These are phyloP conservation scores for Purpureocillium lavendulum DNA, from an alignment of 2,329 filamentous ascomycete species.

Conservation along the genomic window DNA sequence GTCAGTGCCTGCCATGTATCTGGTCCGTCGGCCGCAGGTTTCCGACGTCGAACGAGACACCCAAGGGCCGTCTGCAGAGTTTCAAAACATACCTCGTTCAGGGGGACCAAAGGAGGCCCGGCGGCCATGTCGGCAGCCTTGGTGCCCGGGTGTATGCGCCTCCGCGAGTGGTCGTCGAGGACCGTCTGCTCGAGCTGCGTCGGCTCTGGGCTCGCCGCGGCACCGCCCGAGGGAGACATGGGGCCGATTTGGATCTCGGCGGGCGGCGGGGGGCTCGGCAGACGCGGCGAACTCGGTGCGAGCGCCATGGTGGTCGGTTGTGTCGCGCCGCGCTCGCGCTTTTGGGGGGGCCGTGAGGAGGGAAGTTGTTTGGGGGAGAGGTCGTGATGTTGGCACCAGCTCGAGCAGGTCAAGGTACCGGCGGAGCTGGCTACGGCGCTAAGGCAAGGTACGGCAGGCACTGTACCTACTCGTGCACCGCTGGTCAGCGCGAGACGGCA, in stretches of 20 bases:
- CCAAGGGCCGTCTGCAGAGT: too few species aligned
- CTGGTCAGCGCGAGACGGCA: too few species aligned
- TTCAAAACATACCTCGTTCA: slow-evolving; percentile 70
- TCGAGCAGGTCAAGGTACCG: too few species aligned
- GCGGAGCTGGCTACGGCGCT: too few species aligned
- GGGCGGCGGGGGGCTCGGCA: slow-evolving; percentile 89
- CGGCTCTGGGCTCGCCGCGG: slow-evolving; percentile 43
- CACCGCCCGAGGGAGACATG: slow-evolving; percentile 60
- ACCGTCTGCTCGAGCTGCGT: slow-evolving; percentile 55
- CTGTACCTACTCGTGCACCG: too few species aligned
- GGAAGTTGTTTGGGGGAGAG: slow-evolving; percentile 7
- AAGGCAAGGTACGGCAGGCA: too few species aligned
- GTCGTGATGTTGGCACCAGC: neutral
- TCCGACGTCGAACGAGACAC: too few species aligned
- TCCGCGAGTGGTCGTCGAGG: slow-evolving; percentile 65
- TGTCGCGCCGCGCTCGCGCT: too few species aligned
- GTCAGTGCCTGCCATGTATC: slow-evolving; percentile 4
- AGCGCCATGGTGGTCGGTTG: slow-evolving; percentile 36
- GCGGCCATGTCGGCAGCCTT: slow-evolving; percentile 88
- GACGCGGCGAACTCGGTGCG: slow-evolving; percentile 74
- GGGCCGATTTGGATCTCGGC: slow-evolving; percentile 88
- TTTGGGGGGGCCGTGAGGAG: slow-evolving; percentile 2
- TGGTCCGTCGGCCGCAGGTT: too few species aligned
- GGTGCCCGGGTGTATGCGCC: slow-evolving; percentile 87
- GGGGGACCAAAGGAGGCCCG: slow-evolving; percentile 78